Base-by-base conservation (phyloP, 2,329 filamentous ascomycete genomes). In the Fusarium sp. region DNA sequence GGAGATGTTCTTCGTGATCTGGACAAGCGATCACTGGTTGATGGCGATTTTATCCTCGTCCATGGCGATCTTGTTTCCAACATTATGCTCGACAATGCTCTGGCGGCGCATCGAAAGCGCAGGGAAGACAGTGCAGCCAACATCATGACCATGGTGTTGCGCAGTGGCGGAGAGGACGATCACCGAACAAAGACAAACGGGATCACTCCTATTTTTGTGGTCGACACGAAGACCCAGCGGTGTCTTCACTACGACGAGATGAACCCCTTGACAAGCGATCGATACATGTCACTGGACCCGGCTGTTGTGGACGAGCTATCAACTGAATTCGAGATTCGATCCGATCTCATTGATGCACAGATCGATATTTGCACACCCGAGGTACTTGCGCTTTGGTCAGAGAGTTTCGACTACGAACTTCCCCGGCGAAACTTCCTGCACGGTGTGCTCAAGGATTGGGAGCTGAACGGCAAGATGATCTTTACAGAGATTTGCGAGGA, bases 361-460 rank as follows among this genome's bases (percentile, higher is more conserved):
- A 96, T 99, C 74, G 96, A 99, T 76, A 98, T 99, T 67, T 98
- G 95, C 79, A 98, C 96, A 1, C 94, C 95, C 0, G 96, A 98
- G 75, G 94, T 97, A 10, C 86, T 98, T 42, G 94, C 94, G 9
- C 82, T 98, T 57, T 99, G 96, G 93, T 96, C 94, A 10, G 96
- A 99, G 79, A 97, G 94, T 75, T 99, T 98, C 73, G 95, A 99
- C 77, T 98, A 97, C 77, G 94, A 97, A 77, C 86, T 94, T 9
- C 93, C 95, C 2, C 88, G 94, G 54, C 91, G 90, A 73, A 93
- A 97, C 73, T 97, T 97, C 73, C 80, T 99, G 34, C 92, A 94
- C 76, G 94, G 94, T 60, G 94, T 98, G 2, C 82, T 99, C 53
- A 97, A 97, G 81, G 96, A 99, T 77, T 97, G 93, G 82, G 96